Evolutionary conservation across 805 yeast genomes (phyloP).

Genomic region (Candida koratica): DNA sequence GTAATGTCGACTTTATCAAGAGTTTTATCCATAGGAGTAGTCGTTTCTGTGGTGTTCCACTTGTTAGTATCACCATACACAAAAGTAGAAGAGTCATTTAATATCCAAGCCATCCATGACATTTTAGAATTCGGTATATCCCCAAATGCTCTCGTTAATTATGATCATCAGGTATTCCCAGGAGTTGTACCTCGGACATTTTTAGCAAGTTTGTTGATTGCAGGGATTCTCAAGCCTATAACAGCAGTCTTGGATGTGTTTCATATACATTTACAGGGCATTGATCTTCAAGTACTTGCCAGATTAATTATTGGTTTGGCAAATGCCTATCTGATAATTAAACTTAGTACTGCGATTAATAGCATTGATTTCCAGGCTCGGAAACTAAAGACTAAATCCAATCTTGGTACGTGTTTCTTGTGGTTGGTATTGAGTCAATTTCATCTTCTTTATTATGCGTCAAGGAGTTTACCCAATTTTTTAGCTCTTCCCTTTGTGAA

Average conservation of each 20-base stretch:
- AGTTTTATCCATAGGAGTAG: not conserved
- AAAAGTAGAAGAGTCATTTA: constrained; percentile 93
- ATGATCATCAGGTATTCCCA: constrained; percentile 77
- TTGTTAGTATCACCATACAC: constrained; percentile 69
- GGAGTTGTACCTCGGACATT: constrained; percentile 90
- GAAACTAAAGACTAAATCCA: constrained; percentile 16
- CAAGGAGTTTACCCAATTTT: constrained; percentile 86
- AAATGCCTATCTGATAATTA: constrained; percentile 52
- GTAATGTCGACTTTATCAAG: not conserved
- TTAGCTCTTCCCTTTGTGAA: constrained; percentile 73
- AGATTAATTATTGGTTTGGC: constrained; percentile 61
- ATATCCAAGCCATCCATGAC: constrained; percentile 85
- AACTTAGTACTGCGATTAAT: constrained; percentile 40
- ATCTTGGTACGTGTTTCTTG: constrained; percentile 54
- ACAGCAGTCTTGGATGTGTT: constrained; percentile 14
- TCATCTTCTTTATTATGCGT: constrained; percentile 74
- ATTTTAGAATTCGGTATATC: constrained; percentile 58
- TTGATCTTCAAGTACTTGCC: constrained; percentile 50
- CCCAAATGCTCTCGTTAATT: constrained; percentile 34
- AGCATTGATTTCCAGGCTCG: constrained; percentile 21
- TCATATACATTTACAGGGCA: constrained; percentile 20
- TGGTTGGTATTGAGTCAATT: constrained; percentile 64
- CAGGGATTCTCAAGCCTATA: constrained; percentile 42
- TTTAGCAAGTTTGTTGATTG: constrained; percentile 60
- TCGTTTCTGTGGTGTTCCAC: constrained; percentile 23